Base-by-base conservation (phyloP, 208 protist species). In the Naegleria lovaniensis region DNA sequence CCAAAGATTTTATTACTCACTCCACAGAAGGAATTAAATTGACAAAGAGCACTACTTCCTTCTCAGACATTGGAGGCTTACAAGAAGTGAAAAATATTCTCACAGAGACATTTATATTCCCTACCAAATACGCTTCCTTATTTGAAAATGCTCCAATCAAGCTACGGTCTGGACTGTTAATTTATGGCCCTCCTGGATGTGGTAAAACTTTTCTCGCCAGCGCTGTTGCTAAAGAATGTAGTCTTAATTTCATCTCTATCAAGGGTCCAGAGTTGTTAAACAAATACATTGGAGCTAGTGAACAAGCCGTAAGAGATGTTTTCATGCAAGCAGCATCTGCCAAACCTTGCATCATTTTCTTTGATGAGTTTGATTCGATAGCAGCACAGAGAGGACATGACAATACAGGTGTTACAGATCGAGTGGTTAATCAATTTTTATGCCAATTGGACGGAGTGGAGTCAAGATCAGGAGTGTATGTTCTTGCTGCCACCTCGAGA, bases 401-500 rank as follows among this genome's bases (percentile, higher is more conserved):
- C 92, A 95, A 96, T 92, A 96, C 95, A 0, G 96, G 96, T 29
- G 95, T 97, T 88, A 97, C 96, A 25, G 97, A 99, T 92, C 94
- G 99, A 51, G 98, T 99, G 0, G 96, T 99, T 9, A 97, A 97
- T 90, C 98, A 99, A 92, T 94, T 99, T 9, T 93, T 99, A 48
- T 98, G 94, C 52, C 98, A 99, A 94, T 96, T 99, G 91, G 98
- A 99, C 93, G 99, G 99, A 43, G 96, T 99, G 25, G 96, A 97
- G 91, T 94, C 93, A n/a, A 93, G 95, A 86, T 95, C 96, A 91
- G 94, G 97, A 92, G 98, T 99, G 0, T 97, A 98, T 90, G 97
- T 99, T 0, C 95, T 99, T n/a, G 99, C 97, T 16, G 98, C 99
- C 15, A 99, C 98, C 41, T 99, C 98, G 91, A 93, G 98, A 59